Evolutionary conservation across 768 basidiomycete species (phyloP), one percentile per base, ranked within the genome.

Genomic region (Leccinum longicurvipes): DNA sequence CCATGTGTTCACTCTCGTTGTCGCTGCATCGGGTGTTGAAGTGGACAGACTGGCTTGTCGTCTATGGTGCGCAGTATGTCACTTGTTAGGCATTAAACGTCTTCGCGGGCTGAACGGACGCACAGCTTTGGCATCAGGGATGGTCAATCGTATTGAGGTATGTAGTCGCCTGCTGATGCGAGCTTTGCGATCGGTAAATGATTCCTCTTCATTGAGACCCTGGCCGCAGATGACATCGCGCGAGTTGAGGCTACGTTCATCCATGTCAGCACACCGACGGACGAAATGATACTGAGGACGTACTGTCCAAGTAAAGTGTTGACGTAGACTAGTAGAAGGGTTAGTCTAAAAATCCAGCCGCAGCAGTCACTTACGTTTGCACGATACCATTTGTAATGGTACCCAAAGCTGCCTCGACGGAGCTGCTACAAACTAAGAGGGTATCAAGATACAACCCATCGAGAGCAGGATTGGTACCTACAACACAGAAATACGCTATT

Each of bases 271-370:
- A 0, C 5, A 28, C 6, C 10, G 14, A 27, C 27, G 19, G 7
- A 5, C 10, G 32, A 42, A 32, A 32, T 17, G 8, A 6, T 4
- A 25, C 1, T 1, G 4, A 12, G 10, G 36, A 60, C 71, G 21
- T 44, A 70, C 69, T 65, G 54, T 53, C 49, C 69, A 4, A 71
- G 53, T 5, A 71, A 24, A 12, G 59, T 61, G n/a, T 71, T 71
- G 29, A 69, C 59, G 19, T 67, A 65, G 24, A 72, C 69, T 71
- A 41, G n/a, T 19, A 49, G 2, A 5, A 14, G n/a, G 1, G 23
- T 63, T 25, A 60, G 52, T 23, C 4, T 8, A 17, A n/a, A 19
- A 23, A 29, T 49, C 2, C 15, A 8, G 14, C 6, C 3, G 5
- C 1, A 17, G 6, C 10, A 2, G 6, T 17, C 9, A 53, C 71